phyloP scores from a whole-genome alignment of 2,329 filamentous ascomycete genomes.

The Thermoascus crustaceus region DNA sequence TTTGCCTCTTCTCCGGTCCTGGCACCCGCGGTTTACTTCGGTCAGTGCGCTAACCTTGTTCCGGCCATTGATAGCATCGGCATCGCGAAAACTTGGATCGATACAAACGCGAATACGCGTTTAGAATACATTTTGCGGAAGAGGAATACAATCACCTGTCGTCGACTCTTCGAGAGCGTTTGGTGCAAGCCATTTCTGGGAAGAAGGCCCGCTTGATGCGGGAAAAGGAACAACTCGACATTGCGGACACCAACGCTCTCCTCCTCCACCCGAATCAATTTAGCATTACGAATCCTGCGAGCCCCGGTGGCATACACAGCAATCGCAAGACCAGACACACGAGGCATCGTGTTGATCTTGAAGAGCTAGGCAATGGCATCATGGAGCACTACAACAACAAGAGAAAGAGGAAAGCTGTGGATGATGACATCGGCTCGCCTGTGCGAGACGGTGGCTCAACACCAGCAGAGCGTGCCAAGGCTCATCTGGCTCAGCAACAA shows the following conservation, averaged over 20 bases:
- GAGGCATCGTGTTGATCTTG: slow-evolving; percentile 48
- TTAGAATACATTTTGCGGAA: slow-evolving; percentile 53
- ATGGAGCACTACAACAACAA: slow-evolving; percentile 42
- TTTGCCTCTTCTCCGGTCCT: background rate
- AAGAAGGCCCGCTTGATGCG: slow-evolving; percentile 51
- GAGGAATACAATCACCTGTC: slow-evolving; percentile 55
- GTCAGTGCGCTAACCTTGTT: slow-evolving; percentile 6
- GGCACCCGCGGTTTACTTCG: slow-evolving; percentile 1
- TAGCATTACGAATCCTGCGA: slow-evolving; percentile 56
- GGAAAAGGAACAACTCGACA: slow-evolving; percentile 60
- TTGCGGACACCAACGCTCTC: slow-evolving; percentile 57
- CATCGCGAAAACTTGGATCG: slow-evolving; percentile 49
- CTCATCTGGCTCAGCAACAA: slow-evolving; percentile 47
- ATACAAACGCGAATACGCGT: slow-evolving; percentile 49
- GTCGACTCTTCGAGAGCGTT: slow-evolving; percentile 52
- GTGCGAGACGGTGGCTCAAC: slow-evolving; percentile 42
- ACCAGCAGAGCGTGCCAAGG: slow-evolving; percentile 46
- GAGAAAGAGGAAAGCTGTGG: slow-evolving; percentile 52
- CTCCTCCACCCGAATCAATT: slow-evolving; percentile 59
- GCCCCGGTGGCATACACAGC: slow-evolving; percentile 51
- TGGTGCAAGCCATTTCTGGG: slow-evolving; percentile 50
- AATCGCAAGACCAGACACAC: slow-evolving; percentile 57
- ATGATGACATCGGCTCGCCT: slow-evolving; percentile 53
- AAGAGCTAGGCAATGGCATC: slow-evolving; percentile 43
- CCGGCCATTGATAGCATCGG: slow-evolving; percentile 40